Evolutionary conservation across 1,139 yeast species (phyloP), one percentile per base, ranked within the genome.

Genomic region (Candida tetrigidarum): DNA sequence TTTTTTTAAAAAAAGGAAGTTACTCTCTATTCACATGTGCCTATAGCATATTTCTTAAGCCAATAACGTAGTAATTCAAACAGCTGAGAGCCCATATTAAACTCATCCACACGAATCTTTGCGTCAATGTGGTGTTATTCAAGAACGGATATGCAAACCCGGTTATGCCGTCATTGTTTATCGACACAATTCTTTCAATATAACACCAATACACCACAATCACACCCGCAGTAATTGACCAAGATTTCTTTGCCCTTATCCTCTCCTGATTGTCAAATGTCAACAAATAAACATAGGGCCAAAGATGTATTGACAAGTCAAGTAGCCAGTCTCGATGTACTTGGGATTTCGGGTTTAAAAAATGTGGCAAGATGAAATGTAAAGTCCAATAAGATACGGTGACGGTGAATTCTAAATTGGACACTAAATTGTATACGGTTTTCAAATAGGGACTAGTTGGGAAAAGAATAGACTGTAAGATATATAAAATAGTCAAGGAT

Each of bases 371-470:
- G 7, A 58, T 36, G 4, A 54, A 38, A 11, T 46, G 44, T 46
- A 60, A 47, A 1, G 54, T 28, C 67, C 67, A 63, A 43, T 62
- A 62, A 1, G 58, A 47, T n/a, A 51, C 43, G 3, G 61, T 58
- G 18, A 63, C 65, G 23, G 52, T 45, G 30, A 59, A 55, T 47
- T 62, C 66, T 20, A 60, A 42, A 39, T 59, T 56, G 20, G 53
- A 32, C 5, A 45, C 52, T 0, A 54, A 46, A 29, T 50, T 42
- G 37, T 55, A 56, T 7, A 49, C 30, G 4, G 18, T 19, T 26
- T 15, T 25, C 15, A 38, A 20, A 26, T 42, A 14, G 6, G 19
- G 23, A 30, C 22, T 23, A 5, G 42, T 37, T 5, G 43, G 42
- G 14, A 22, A 9, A 2, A 41, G 3, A 15, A 28, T 42, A 14